Conservation (phyloP, 176 grass and related monocot genomes). For the Oryza australiensis region DNA sequence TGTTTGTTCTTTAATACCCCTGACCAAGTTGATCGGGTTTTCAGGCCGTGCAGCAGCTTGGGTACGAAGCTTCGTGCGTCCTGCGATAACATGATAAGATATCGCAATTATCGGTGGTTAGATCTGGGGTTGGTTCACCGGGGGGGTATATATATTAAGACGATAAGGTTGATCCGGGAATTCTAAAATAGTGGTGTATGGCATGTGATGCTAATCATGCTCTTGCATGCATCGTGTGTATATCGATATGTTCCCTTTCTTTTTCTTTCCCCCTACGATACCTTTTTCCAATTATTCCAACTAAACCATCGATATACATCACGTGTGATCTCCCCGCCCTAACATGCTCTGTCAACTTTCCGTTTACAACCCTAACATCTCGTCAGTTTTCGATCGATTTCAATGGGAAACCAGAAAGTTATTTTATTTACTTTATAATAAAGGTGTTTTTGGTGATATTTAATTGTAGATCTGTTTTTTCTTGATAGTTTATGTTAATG, state of each 20-base stretch:
- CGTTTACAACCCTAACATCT: not conserved
- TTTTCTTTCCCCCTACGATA: not conserved
- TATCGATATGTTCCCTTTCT: not conserved
- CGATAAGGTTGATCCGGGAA: not conserved
- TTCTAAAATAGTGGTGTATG: not conserved
- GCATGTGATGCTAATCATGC: constrained; percentile 40
- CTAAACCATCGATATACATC: not conserved
- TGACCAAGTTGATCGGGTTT: too few species aligned
- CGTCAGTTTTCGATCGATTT: too few species aligned
- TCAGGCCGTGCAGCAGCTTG: not conserved
- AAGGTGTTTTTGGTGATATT: too few species aligned
- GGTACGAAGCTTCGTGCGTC: constrained; percentile 13
- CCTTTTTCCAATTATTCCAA: not conserved
- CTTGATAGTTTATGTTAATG: too few species aligned
- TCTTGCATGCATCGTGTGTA: not conserved
- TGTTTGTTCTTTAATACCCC: too few species aligned
- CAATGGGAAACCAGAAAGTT: too few species aligned
- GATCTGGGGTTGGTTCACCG: constrained; percentile 27
- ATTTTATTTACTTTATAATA: too few species aligned
- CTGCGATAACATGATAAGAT: constrained; percentile 35
- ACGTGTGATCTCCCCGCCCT: not conserved
- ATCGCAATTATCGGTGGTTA: constrained; percentile 24
- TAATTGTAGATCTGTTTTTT: too few species aligned
- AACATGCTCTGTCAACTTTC: not conserved
- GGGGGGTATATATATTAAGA: not conserved